A percentile compares a stretch with the other conserved stretches of the same genome.
These are phyloP conservation scores for Pseudocercospora musae DNA, from an alignment of 2,329 filamentous ascomycete genomes.

Conservation along the genomic window DNA sequence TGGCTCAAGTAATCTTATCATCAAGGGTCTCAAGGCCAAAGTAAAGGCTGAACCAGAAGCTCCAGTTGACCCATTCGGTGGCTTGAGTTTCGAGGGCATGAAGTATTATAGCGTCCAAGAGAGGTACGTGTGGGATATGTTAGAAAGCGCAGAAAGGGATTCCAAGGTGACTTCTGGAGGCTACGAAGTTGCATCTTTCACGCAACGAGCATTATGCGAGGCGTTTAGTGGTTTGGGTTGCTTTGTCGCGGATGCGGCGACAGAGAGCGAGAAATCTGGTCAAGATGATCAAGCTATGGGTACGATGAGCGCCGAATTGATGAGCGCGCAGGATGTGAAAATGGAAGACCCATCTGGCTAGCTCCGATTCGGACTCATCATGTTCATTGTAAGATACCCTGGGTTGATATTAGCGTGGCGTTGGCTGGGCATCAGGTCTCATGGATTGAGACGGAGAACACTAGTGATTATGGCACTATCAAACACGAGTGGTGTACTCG, in stretches of 20 bases:
- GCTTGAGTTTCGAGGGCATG: slow-evolving; percentile 60
- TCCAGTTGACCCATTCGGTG: slow-evolving; percentile 86
- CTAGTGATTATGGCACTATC: not conserved
- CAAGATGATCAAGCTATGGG: slow-evolving; percentile 30
- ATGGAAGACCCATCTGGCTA: slow-evolving; percentile 43
- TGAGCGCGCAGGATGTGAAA: slow-evolving; percentile 56
- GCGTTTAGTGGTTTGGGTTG: slow-evolving; percentile 87
- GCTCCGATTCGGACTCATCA: not conserved
- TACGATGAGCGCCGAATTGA: slow-evolving; percentile 42
- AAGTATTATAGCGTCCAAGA: slow-evolving; percentile 68
- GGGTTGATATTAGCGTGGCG: slow-evolving; percentile 9
- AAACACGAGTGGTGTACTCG: not conserved
- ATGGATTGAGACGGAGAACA: not conserved
- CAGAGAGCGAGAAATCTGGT: slow-evolving; percentile 40
- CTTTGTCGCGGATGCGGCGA: slow-evolving; percentile 73
- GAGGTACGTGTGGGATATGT: slow-evolving; percentile 71
- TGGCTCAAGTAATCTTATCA: slow-evolving; percentile 46
- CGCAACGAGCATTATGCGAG: slow-evolving; percentile 75
- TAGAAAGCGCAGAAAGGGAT: slow-evolving; percentile 65
- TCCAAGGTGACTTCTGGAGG: slow-evolving; percentile 70
- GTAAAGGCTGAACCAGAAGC: slow-evolving; percentile 62
- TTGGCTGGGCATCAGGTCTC: not conserved
- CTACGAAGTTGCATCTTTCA: slow-evolving; percentile 79
- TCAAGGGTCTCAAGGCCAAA: slow-evolving; percentile 72
- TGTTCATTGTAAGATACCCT: slow-evolving; percentile 19